Conservation (phyloP, 495 filamentous ascomycete genomes). For the Hypoxylon fragiforme region DNA sequence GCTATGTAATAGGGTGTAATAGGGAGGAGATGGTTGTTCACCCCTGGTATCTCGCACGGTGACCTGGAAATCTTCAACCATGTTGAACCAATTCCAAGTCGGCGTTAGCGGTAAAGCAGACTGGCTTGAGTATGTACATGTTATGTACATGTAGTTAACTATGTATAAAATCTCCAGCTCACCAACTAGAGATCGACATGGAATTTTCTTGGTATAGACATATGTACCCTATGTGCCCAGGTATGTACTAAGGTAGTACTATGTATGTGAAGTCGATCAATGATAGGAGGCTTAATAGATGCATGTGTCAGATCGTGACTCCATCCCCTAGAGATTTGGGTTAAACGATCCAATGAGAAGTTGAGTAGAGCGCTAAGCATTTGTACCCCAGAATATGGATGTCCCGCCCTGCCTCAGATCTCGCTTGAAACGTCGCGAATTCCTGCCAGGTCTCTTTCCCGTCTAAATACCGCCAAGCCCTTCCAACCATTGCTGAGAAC, state of each 20-base stretch:
- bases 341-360: slow-evolving; percentile 8
- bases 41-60: slow-evolving; percentile 11
- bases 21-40: slow-evolving; percentile 16
- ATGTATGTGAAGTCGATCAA: too few relatives aligned
- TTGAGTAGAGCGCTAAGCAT: slow-evolving; percentile 8
- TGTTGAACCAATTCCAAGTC: slow-evolving; percentile 1
- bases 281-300: slow-evolving; percentile 9
- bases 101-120: slow-evolving; percentile 1
- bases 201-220: slow-evolving; percentile 7
- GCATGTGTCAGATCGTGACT: slow-evolving; percentile 19
- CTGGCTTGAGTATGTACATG: too few relatives aligned
- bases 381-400: slow-evolving; percentile 30
- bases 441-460: slow-evolving; percentile 18
- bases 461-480: slow-evolving; percentile 10
- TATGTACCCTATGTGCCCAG: too few relatives aligned
- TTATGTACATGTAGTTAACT: too few relatives aligned
- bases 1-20: slow-evolving; percentile 2
- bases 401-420: slow-evolving; percentile 31
- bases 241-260: too few relatives aligned
- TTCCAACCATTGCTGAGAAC: slow-evolving; percentile 12
- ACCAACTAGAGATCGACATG: slow-evolving; percentile 20
- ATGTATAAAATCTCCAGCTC: too few relatives aligned
- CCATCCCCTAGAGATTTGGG: slow-evolving; percentile 5
- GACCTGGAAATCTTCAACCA: slow-evolving; percentile 5
- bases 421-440: slow-evolving; percentile 34